phyloP scores from a whole-genome alignment of 2,329 filamentous ascomycete genomes.

The Scedosporium apiospermum region DNA sequence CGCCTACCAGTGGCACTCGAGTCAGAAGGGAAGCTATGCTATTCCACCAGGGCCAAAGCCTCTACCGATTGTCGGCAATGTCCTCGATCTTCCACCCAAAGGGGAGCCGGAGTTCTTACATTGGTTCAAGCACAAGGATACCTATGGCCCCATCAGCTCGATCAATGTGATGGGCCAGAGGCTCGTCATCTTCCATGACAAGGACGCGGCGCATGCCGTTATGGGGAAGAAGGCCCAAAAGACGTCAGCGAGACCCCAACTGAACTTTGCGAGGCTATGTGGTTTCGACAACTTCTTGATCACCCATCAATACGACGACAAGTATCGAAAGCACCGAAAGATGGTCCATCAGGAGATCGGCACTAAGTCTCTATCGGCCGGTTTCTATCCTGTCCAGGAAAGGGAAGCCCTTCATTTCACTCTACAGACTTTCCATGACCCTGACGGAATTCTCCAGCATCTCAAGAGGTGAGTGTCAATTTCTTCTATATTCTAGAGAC shows the following conservation, averaged over 20 bases:
- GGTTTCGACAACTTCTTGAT: neutral
- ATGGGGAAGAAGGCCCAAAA: slow-evolving; percentile 18
- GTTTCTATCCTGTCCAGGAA: neutral
- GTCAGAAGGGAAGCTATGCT: too few relatives aligned
- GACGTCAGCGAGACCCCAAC: neutral
- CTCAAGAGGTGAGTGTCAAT: neutral
- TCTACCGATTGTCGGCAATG: slow-evolving; percentile 34
- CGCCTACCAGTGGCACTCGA: too few relatives aligned
- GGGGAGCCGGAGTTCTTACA: slow-evolving; percentile 21
- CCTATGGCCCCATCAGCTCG: slow-evolving; percentile 19
- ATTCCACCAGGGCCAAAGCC: slow-evolving; percentile 19
- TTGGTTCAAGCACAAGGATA: slow-evolving; percentile 25
- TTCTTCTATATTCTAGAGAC: neutral
- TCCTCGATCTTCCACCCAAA: slow-evolving; percentile 31
- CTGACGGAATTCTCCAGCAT: neutral
- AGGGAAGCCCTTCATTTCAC: neutral
- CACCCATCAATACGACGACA: neutral
- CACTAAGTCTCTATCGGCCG: neutral
- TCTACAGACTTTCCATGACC: neutral
- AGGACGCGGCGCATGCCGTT: slow-evolving; percentile 22
- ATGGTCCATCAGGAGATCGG: neutral
- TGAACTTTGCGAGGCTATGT: neutral
- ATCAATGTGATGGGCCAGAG: slow-evolving; percentile 19
- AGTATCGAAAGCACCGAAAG: neutral
- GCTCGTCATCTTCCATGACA: slow-evolving; percentile 30